Percentiles rank a stretch among this genome's conserved stretches.
Evolutionary conservation across 108 stramenopile genomes (phyloP).

Genomic region (Cyclotella distinguenda): DNA sequence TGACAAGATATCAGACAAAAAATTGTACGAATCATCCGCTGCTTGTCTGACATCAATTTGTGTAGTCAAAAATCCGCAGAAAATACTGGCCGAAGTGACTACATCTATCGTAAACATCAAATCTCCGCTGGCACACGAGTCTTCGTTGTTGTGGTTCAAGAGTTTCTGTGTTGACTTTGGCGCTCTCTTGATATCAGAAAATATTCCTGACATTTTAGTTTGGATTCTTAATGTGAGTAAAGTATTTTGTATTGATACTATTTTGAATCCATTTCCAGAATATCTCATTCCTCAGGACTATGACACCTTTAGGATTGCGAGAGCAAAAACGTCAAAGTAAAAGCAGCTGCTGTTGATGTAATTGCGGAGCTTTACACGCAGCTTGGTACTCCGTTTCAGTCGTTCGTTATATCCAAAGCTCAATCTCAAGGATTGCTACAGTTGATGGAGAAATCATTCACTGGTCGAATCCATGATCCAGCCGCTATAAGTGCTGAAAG

Average conservation of each 20-base stretch:
- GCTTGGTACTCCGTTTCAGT: conserved; percentile 69
- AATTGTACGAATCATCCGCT: conserved; percentile 53
- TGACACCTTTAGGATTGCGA: conserved; percentile 54
- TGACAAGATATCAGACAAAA: conserved; percentile 82
- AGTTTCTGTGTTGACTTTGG: conserved; percentile 71
- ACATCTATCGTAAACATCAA: conserved; percentile 50
- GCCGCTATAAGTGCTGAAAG: conserved; percentile 24
- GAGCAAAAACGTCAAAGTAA: conserved; percentile 73
- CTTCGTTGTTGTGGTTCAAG: conserved; percentile 58
- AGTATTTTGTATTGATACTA: background rate
- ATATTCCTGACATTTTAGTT: conserved; percentile 47
- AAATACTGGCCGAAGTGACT: conserved; percentile 34
- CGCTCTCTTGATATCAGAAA: conserved; percentile 47
- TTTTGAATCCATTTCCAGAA: background rate
- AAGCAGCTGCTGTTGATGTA: conserved; percentile 55
- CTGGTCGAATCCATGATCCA: conserved; percentile 51
- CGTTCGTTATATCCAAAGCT: conserved; percentile 48
- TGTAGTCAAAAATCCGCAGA: conserved; percentile 54
- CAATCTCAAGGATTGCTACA: conserved; percentile 30
- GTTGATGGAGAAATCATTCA: conserved; percentile 55
- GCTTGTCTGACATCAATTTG: conserved; percentile 56
- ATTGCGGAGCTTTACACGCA: conserved; percentile 70
- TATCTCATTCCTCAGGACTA: too few relatives aligned
- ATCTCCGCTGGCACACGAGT: conserved; percentile 76
- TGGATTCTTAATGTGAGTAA: conserved; percentile 57